Evolutionary conservation across 2,329 filamentous ascomycete species (phyloP), one percentile per base, ranked within the genome.

Genomic region (Beauveria asiatica): DNA sequence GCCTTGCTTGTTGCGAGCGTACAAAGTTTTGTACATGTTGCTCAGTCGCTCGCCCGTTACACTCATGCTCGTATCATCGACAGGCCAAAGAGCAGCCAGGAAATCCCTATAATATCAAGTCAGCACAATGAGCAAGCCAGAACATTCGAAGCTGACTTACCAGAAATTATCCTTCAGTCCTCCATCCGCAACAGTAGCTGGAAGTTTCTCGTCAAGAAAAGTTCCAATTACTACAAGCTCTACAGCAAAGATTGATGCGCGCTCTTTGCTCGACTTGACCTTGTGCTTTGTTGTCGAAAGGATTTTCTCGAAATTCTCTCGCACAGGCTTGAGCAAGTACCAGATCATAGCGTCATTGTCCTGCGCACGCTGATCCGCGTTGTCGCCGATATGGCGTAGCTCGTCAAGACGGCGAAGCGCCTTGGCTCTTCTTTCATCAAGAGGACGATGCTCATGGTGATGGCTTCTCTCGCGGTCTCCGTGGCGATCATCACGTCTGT

Each of bases 171-270:
- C 76, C 65, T 80, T 78, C 45, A 81, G 68, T 62, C 72, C 72
- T 51, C 74, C 71, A 41, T 75, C 71, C 11, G 73, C 71, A 54
- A 70, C 68, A 33, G 77, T 76, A 56, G 75, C 76, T 39, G 78
- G 72, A 33, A 76, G 65, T 60, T 71, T 72, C 62, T 74, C 74
- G 54, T 82, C 79, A 63, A 87, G 81, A 66, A 85, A 86, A 60
- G 82, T 80, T 57, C 85, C 85, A 69, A 88, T 84, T 5, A 78
- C 78, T 46, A 85, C 75, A 42, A 88, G 73, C 67, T 86, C 82
- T 30, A 76, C 74, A 65, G 85, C 85, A 67, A 87, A 81, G 48
- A 85, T 79, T 66, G 77, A 80, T 23, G 86, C 80, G 49, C 86
- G 79, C 57, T 83, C 79, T 64, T 86, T 84, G 66, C 83, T 82